Conservation (phyloP, 1,284 basidiomycete genomes). For the Ceratobasidium sp. region DNA sequence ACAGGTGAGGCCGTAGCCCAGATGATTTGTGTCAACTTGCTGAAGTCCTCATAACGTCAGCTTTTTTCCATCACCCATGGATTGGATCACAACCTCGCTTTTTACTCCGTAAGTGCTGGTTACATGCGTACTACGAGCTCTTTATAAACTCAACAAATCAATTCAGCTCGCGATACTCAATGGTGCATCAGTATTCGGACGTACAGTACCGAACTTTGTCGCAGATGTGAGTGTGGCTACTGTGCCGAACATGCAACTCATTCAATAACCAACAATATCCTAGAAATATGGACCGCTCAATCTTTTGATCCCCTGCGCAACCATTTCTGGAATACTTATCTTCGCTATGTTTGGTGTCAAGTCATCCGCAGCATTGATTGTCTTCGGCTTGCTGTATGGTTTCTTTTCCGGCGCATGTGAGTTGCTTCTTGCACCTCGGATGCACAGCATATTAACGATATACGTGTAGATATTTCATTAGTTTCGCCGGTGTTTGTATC, state of each 20-base stretch:
- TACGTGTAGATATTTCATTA: constrained; percentile 24
- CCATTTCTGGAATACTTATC: constrained; percentile 18
- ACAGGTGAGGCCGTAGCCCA: neutral
- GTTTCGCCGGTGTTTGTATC: constrained; percentile 31
- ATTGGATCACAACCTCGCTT: constrained; percentile 21
- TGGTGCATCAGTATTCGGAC: constrained; percentile 37
- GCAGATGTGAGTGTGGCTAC: constrained; percentile 25
- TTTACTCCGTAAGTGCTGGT: constrained; percentile 35
- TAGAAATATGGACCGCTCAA: constrained; percentile 39
- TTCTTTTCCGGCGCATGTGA: constrained; percentile 41
- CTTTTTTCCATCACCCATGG: constrained; percentile 32
- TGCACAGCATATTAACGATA: neutral
- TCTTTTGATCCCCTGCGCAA: constrained; percentile 34
- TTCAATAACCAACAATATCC: neutral
- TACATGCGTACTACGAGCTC: neutral
- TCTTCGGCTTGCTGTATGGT: constrained; percentile 42
- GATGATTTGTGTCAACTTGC: neutral
- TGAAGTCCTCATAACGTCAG: neutral
- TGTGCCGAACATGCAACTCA: neutral
- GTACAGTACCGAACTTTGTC: constrained; percentile 31
- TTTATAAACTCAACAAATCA: neutral
- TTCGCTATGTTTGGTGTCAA: constrained; percentile 40
- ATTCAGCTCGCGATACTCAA: constrained; percentile 38
- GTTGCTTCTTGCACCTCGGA: neutral
- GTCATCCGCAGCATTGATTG: constrained; percentile 29